Percentiles rank a stretch among this genome's conserved stretches.
These are phyloP conservation scores for Calonectria ilicicola DNA, from an alignment of 2,329 filamentous ascomycete species.

Conservation along the genomic window DNA sequence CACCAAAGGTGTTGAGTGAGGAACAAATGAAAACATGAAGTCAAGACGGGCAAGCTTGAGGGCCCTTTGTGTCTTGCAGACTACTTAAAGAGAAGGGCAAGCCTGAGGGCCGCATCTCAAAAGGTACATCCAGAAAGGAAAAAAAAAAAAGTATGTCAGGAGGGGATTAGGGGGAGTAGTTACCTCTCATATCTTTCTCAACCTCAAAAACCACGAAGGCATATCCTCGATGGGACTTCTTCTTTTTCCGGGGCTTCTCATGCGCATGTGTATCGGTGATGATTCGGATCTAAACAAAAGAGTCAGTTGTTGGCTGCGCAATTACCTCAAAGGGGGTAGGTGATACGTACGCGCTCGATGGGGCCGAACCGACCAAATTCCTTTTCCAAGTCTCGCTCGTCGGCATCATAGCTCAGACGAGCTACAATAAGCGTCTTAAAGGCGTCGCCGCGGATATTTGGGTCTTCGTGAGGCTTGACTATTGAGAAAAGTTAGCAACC, in stretches of 20 bases:
- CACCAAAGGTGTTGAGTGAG: slow-evolving; percentile 37
- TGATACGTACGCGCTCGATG: slow-evolving; percentile 82
- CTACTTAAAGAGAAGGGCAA: slow-evolving; percentile 53
- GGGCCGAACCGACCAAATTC: slow-evolving; percentile 95
- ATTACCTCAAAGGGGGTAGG: not conserved
- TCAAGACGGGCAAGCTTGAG: slow-evolving; percentile 69
- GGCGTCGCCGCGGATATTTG: slow-evolving; percentile 90
- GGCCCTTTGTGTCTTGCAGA: slow-evolving; percentile 63
- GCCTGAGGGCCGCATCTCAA: slow-evolving; percentile 57
- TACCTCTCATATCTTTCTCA: slow-evolving; percentile 99
- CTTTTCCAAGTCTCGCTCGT: slow-evolving; percentile 89
- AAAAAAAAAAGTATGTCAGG: slow-evolving; percentile 35
- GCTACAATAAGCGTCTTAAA: slow-evolving; percentile 96
- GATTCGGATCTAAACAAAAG: slow-evolving; percentile 78
- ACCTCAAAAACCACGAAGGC: slow-evolving; percentile 97
- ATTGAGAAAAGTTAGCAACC: slow-evolving; percentile 31
- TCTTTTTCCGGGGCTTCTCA: slow-evolving; percentile 80
- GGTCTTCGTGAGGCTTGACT: slow-evolving; percentile 88
- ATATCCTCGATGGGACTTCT: slow-evolving; percentile 88
- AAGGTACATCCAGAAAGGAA: slow-evolving; percentile 39
- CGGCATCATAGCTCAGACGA: slow-evolving; percentile 88
- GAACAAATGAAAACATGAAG: slow-evolving; percentile 42
- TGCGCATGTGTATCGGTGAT: slow-evolving; percentile 80
- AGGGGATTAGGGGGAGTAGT: slow-evolving; percentile 57
- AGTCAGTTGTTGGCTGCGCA: slow-evolving; percentile 29